These are phyloP conservation scores for Elaeis guineensis DNA, from an alignment of 176 grass and related monocot genomes.

Conservation along the genomic window DNA sequence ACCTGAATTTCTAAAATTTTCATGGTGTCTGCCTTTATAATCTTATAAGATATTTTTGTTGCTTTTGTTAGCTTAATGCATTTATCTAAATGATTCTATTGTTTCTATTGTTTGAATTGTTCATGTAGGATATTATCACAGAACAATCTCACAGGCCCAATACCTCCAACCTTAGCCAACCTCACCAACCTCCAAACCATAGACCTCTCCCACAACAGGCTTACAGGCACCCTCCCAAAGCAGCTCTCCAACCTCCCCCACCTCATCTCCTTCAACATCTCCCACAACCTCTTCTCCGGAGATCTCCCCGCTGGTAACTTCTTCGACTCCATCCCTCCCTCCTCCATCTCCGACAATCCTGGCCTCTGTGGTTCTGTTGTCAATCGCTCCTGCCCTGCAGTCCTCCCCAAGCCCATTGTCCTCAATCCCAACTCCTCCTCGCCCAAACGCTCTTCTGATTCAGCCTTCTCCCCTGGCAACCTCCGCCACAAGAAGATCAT, in stretches of 20 bases:
- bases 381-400: slow-evolving; percentile 49
- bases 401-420: slow-evolving; percentile 93
- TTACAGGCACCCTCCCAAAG: slow-evolving; percentile 57
- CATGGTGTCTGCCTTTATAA: too few species aligned
- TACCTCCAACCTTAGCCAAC: slow-evolving; percentile 54
- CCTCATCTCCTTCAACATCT: slow-evolving; percentile 62
- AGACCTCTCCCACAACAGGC: slow-evolving; percentile 63
- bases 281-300: slow-evolving; percentile 75
- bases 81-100: too few species aligned
- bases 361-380: slow-evolving; percentile 51
- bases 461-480: slow-evolving; percentile 21
- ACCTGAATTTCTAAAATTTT: too few species aligned
- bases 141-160: slow-evolving; percentile 50
- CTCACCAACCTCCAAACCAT: slow-evolving; percentile 59
- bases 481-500: slow-evolving; percentile 85
- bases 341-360: slow-evolving; percentile 50
- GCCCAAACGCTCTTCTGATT: slow-evolving; percentile 27
- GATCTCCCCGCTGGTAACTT: slow-evolving; percentile 67
- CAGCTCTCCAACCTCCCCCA: slow-evolving; percentile 52
- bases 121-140: slow-evolving; percentile 71
- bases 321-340: slow-evolving; percentile 52
- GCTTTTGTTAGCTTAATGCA: too few species aligned
- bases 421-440: slow-evolving; percentile 83
- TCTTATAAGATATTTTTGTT: too few species aligned
- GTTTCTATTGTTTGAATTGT: slow-evolving; percentile 2